These are phyloP conservation scores for Acer yangbiense DNA, from an alignment of 345 rosid genomes.

Conservation along the genomic window DNA sequence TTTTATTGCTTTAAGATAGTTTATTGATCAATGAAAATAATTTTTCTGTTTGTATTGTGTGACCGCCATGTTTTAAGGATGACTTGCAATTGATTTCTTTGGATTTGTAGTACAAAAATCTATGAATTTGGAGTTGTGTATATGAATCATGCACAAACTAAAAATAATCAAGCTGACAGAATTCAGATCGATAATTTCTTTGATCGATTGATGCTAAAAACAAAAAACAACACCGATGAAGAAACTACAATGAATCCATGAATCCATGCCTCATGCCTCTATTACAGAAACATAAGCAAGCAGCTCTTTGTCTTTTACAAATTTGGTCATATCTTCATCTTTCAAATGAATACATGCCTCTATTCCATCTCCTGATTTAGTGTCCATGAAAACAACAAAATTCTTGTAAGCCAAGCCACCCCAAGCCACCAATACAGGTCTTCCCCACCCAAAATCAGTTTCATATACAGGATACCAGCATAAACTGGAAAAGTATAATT, in stretches of 20 bases:
- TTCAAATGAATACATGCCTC: conserved; percentile 31
- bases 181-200: not conserved
- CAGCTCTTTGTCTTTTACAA: conserved; percentile 29
- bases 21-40: not conserved
- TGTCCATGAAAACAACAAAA: conserved; percentile 28
- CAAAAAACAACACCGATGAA: not conserved
- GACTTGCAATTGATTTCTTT: not conserved
- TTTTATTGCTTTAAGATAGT: not conserved
- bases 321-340: conserved; percentile 33
- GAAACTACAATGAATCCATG: not conserved
- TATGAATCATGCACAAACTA: not conserved
- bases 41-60: not conserved
- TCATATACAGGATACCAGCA: conserved; percentile 42
- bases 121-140: not conserved
- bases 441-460: conserved; percentile 45
- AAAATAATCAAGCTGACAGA: not conserved
- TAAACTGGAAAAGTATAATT: conserved; percentile 36
- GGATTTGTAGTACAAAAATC: not conserved
- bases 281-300: conserved; percentile 9
- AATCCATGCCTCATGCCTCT: too few relatives aligned
- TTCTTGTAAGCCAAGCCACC: conserved; percentile 26
- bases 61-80: not conserved
- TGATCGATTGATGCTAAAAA: not conserved
- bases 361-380: conserved; percentile 29
- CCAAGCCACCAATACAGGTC: conserved; percentile 30